These are phyloP conservation scores for Plicaturopsis crispa DNA, from an alignment of 768 basidiomycete species.

Conservation along the genomic window DNA sequence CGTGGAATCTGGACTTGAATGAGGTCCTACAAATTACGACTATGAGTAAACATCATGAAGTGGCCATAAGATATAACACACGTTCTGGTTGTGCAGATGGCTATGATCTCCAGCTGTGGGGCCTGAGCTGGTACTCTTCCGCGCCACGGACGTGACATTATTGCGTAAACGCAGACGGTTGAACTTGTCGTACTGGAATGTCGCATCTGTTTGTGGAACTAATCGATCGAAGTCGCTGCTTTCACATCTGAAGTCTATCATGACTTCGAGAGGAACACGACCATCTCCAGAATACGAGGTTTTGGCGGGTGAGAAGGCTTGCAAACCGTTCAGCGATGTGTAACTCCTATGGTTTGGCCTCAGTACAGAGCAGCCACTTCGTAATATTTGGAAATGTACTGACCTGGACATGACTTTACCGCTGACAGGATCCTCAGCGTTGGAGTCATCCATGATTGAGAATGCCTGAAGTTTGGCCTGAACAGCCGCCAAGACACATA, in stretches of 20 bases:
- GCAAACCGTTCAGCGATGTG: slow-evolving; percentile 70
- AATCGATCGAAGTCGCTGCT: slow-evolving; percentile 80
- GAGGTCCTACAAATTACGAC: slow-evolving; percentile 51
- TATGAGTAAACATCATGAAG: slow-evolving; percentile 1
- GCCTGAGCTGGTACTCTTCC: slow-evolving; percentile 16
- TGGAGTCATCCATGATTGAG: slow-evolving; percentile 71
- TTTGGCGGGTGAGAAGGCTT: slow-evolving; percentile 74
- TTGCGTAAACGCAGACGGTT: slow-evolving; percentile 83
- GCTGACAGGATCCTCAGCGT: slow-evolving; percentile 76
- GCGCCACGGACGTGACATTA: slow-evolving; percentile 42
- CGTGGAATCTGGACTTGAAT: slow-evolving; percentile 76
- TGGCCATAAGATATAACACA: slow-evolving; percentile 21
- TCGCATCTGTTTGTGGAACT: slow-evolving; percentile 82
- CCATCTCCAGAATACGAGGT: slow-evolving; percentile 34
- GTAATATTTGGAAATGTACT: slow-evolving; percentile 8
- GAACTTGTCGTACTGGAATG: slow-evolving; percentile 88
- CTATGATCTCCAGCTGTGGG: slow-evolving; percentile 22
- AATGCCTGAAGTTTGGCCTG: slow-evolving; percentile 76
- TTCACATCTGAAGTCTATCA: slow-evolving; percentile 81
- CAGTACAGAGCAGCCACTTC: slow-evolving; percentile 1
- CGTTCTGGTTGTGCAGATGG: slow-evolving; percentile 62
- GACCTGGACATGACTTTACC: slow-evolving; percentile 84
- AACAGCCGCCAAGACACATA: slow-evolving; percentile 69
- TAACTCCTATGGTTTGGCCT: slow-evolving; percentile 50
- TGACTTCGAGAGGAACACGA: slow-evolving; percentile 81